Percentiles rank a stretch among this genome's conserved stretches.
These are phyloP conservation scores for Colletotrichum godetiae DNA, from an alignment of 2,329 filamentous ascomycete genomes.

Conservation along the genomic window DNA sequence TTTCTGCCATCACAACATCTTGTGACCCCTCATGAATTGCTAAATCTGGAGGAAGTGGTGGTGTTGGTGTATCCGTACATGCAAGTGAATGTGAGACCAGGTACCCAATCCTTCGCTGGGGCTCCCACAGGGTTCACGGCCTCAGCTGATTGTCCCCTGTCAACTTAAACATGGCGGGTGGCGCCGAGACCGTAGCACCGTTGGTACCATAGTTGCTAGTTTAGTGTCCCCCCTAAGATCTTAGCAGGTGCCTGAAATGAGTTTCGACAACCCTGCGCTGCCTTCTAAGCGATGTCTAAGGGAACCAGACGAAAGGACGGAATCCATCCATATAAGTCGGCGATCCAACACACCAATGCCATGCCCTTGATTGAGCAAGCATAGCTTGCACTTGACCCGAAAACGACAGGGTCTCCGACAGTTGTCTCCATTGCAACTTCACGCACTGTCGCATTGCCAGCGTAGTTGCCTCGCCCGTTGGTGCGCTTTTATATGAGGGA, in stretches of 20 bases:
- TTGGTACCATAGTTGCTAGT: too few species aligned
- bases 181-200: not conserved
- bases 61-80: too few species aligned
- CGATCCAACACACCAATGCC: not conserved
- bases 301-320: not conserved
- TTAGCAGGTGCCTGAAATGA: not conserved
- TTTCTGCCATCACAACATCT: too few species aligned
- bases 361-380: not conserved
- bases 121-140: not conserved
- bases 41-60: too few species aligned
- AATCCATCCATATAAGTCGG: not conserved
- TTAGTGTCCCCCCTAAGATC: not conserved
- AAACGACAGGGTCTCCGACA: not conserved
- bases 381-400: too few species aligned
- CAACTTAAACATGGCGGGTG: slow-evolving; percentile 2
- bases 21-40: too few species aligned
- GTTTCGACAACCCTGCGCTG: not conserved
- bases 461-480: not conserved
- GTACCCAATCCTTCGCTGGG: not conserved
- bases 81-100: too few species aligned
- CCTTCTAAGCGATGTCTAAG: not conserved
- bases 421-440: not conserved
- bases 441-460: not conserved
- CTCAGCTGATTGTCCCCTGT: not conserved
- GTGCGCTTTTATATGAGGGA: not conserved